Evolutionary conservation across 129 eudicot species (phyloP).

Genomic region (Flaveria brownii): DNA sequence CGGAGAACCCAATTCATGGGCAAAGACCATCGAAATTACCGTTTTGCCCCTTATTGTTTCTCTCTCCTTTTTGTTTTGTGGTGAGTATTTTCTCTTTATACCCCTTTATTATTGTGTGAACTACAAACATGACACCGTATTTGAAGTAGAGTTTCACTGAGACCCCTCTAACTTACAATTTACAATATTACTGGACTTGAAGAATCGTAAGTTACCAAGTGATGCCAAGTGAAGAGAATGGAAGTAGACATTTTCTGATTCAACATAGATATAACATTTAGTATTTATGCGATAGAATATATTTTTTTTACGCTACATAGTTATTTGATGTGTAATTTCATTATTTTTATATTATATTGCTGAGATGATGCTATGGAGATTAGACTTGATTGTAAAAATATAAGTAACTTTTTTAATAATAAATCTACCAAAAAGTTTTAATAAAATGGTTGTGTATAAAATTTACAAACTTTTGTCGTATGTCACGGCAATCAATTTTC

Average conservation of each 20-base stretch:
- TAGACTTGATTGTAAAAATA: neutral
- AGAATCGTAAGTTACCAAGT: neutral
- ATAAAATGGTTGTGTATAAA: neutral
- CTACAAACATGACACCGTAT: neutral
- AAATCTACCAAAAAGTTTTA: neutral
- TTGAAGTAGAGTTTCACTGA: neutral
- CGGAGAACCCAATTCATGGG: constrained; percentile 28
- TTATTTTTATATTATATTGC: neutral
- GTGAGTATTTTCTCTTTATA: neutral
- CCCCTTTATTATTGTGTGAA: constrained; percentile 1
- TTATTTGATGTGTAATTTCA: neutral
- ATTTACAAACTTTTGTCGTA: neutral
- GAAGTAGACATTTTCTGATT: neutral
- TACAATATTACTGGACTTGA: neutral
- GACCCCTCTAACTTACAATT: constrained; percentile 5
- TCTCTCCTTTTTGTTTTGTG: neutral
- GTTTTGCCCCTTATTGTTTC: constrained; percentile 12
- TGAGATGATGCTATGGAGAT: neutral
- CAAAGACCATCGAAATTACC: neutral
- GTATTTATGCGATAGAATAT: neutral
- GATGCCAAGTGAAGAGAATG: neutral
- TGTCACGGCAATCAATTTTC: neutral
- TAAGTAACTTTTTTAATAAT: neutral
- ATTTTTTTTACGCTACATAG: neutral
- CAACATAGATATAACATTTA: neutral